Conservation (phyloP, 2,329 filamentous ascomycete genomes). For the Epichloe gansuensis region DNA sequence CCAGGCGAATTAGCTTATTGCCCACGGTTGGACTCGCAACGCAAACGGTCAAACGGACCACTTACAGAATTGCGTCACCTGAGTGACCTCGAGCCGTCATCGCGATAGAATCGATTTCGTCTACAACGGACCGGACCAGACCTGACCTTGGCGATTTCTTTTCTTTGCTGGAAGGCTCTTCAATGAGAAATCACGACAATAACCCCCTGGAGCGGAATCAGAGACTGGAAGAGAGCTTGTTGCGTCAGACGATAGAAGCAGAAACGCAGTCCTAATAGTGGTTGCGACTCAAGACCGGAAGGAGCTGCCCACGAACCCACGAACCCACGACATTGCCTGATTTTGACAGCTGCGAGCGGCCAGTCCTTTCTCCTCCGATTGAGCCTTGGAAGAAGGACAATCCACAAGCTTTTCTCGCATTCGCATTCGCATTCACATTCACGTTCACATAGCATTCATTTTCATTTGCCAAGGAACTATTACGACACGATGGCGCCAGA, state of each 20-base stretch:
- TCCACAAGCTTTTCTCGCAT: neutral
- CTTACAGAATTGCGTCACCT: neutral
- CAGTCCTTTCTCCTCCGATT: too few species aligned
- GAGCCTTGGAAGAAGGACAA: too few species aligned
- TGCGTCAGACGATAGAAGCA: too few species aligned
- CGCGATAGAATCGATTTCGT: neutral
- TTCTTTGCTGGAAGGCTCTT: neutral
- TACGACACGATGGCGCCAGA: constrained; percentile 11
- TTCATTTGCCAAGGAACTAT: neutral
- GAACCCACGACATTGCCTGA: too few species aligned
- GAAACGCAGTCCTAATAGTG: too few species aligned
- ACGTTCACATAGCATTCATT: too few species aligned
- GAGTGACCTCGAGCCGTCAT: neutral
- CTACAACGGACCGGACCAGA: too few species aligned
- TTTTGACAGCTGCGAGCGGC: too few species aligned
- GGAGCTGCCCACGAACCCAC: neutral
- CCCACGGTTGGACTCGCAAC: neutral
- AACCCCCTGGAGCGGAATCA: constrained; percentile 2
- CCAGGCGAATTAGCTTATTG: neutral
- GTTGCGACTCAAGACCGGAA: neutral
- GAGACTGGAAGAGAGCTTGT: neutral
- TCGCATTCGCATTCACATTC: neutral
- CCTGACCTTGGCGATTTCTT: too few species aligned
- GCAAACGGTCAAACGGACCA: neutral
- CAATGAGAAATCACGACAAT: constrained; percentile 3